Evolutionary conservation across 257 asterid species (phyloP).

Genomic region (Oldenlandia corymbosa): DNA sequence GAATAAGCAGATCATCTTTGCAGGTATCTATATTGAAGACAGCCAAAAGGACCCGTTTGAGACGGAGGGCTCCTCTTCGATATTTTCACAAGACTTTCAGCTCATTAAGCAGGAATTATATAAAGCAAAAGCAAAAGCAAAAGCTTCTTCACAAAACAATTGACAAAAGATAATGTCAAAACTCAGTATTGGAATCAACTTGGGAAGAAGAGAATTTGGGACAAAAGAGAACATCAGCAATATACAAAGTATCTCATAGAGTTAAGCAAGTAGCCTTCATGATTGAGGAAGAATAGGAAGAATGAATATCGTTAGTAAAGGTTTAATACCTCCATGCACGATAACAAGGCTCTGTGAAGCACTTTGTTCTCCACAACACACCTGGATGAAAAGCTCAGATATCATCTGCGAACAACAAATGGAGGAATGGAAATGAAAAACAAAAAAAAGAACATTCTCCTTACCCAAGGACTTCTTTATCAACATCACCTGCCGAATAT

Average conservation of each 20-base stretch:
- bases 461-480: slow-evolving; percentile 82
- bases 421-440: slow-evolving; percentile 11
- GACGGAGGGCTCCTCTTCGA: neutral
- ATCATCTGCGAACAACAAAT: slow-evolving; percentile 25
- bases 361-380: slow-evolving; percentile 99
- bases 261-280: neutral
- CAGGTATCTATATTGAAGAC: no score
- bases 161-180: neutral
- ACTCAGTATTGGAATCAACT: neutral
- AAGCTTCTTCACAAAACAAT: neutral
- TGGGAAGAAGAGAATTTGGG: neutral
- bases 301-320: neutral
- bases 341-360: slow-evolving; percentile 69
- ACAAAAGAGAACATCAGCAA: neutral
- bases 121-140: neutral
- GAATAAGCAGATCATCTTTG: no score
- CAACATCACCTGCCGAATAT: slow-evolving; percentile 73
- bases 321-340: slow-evolving; percentile 65
- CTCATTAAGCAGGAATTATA: neutral
- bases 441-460: slow-evolving; percentile 10
- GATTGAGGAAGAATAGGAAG: no score
- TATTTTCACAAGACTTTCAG: neutral
- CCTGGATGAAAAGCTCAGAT: slow-evolving; percentile 43
- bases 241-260: no score
- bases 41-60: neutral